Evolutionary conservation across 345 rosid species (phyloP).

Genomic region (Odontarrhena argentea): DNA sequence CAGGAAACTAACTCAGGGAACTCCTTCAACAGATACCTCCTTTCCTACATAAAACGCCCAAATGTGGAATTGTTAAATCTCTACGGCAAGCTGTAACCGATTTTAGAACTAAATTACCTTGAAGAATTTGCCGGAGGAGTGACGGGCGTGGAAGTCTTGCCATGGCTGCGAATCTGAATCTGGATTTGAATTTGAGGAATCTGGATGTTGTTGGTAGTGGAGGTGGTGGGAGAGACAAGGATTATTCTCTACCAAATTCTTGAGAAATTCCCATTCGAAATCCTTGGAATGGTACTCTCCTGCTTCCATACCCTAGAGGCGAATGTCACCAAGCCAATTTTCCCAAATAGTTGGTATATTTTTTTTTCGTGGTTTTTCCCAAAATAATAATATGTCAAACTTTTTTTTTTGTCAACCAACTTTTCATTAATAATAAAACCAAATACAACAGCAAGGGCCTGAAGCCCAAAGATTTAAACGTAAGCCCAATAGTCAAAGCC

Average conservation of each 20-base stretch:
- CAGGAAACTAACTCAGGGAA: constrained; percentile 75
- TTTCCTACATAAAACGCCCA: constrained; percentile 51
- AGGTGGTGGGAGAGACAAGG: constrained; percentile 63
- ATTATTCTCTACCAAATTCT: constrained; percentile 56
- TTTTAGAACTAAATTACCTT: constrained; percentile 48
- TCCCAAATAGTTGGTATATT: too few species aligned
- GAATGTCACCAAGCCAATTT: too few species aligned
- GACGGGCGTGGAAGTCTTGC: constrained; percentile 72
- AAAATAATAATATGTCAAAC: too few species aligned
- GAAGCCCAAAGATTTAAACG: too few species aligned
- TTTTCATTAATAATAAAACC: too few species aligned
- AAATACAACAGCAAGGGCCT: too few species aligned
- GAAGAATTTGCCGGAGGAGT: constrained; percentile 87
- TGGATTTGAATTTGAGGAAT: constrained; percentile 4
- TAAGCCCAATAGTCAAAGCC: too few species aligned
- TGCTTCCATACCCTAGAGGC: constrained; percentile 38
- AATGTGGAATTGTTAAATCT: too few species aligned
- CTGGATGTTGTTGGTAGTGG: not conserved
- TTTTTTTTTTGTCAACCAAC: too few species aligned
- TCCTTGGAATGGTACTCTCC: constrained; percentile 80
- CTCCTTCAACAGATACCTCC: constrained; percentile 85
- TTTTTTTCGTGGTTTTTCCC: too few species aligned
- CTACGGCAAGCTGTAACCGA: too few species aligned
- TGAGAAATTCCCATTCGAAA: constrained; percentile 75
- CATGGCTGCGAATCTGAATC: constrained; percentile 57